Conservation (phyloP, 305 asterid species). For the Fraxinus angustifolia region DNA sequence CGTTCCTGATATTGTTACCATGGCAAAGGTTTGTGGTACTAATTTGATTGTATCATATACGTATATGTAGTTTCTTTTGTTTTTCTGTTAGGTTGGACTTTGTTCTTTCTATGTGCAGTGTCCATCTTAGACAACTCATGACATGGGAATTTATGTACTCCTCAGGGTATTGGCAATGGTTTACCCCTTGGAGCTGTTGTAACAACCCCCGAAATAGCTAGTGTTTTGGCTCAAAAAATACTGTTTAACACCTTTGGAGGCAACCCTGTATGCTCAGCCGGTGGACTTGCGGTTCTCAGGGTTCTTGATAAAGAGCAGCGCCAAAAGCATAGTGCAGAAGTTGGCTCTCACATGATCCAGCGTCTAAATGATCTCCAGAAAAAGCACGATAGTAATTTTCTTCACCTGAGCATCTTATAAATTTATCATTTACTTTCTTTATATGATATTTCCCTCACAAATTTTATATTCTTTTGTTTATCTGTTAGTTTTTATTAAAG, state of each 20-base stretch:
- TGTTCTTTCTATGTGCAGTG: constrained; percentile 3
- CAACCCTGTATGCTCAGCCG: constrained; percentile 96
- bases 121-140: neutral
- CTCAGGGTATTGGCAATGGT: constrained; percentile 87
- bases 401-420: constrained; percentile 6
- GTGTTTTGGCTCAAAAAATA: constrained; percentile 74
- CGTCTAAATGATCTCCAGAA: constrained; percentile 70
- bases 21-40: constrained; percentile 72
- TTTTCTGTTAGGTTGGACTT: constrained; percentile 10
- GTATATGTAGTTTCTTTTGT: neutral
- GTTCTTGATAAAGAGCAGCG: constrained; percentile 85
- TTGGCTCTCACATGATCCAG: constrained; percentile 75
- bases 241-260: constrained; percentile 97
- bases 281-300: constrained; percentile 84
- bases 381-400: constrained; percentile 65
- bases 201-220: constrained; percentile 91
- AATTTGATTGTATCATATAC: constrained; percentile 2
- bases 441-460: neutral
- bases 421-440: neutral
- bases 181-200: constrained; percentile 98
- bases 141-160: constrained; percentile 21
- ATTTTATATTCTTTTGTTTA: constrained; percentile 8
- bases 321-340: constrained; percentile 75
- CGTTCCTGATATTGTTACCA: constrained; percentile 96
- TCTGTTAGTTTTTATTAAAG: neutral